Conservation (phyloP, 2,329 filamentous ascomycete species). For the Hypoxylon sp. region DNA sequence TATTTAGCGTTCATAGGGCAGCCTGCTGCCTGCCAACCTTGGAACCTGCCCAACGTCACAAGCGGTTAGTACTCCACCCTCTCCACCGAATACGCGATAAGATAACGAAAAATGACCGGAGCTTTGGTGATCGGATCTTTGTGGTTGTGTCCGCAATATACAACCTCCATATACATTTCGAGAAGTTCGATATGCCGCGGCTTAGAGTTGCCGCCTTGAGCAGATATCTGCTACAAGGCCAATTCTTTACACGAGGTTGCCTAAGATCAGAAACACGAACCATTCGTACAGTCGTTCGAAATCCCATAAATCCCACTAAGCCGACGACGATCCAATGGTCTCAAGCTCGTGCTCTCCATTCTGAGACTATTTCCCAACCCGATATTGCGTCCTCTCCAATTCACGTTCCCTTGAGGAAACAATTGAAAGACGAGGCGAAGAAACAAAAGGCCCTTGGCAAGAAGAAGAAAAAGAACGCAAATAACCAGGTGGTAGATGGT, state of each 20-base stretch:
- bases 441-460: constrained; percentile 60
- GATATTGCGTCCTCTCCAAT: constrained; percentile 41
- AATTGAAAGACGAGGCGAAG: constrained; percentile 76
- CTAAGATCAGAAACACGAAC: constrained; percentile 45
- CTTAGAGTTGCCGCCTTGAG: constrained; percentile 60
- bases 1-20: constrained; percentile 1
- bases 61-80: constrained; percentile 2
- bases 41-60: too few relatives aligned
- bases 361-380: constrained; percentile 46
- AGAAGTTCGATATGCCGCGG: constrained; percentile 57
- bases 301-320: background rate
- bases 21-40: background rate
- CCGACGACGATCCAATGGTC: constrained; percentile 13
- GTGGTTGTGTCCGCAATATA: background rate
- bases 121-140: constrained; percentile 21
- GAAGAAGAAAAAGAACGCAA: constrained; percentile 61
- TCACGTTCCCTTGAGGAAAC: constrained; percentile 73
- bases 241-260: constrained; percentile 60
- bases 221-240: constrained; percentile 64
- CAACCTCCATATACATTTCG: background rate
- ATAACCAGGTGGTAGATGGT: constrained; percentile 68
- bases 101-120: constrained; percentile 18
- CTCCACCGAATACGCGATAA: constrained; percentile 7
- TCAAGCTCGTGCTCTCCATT: constrained; percentile 52
- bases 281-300: constrained; percentile 16